Conservation (phyloP, 2,329 filamentous ascomycete genomes). For the Colletotrichum tabaci region DNA sequence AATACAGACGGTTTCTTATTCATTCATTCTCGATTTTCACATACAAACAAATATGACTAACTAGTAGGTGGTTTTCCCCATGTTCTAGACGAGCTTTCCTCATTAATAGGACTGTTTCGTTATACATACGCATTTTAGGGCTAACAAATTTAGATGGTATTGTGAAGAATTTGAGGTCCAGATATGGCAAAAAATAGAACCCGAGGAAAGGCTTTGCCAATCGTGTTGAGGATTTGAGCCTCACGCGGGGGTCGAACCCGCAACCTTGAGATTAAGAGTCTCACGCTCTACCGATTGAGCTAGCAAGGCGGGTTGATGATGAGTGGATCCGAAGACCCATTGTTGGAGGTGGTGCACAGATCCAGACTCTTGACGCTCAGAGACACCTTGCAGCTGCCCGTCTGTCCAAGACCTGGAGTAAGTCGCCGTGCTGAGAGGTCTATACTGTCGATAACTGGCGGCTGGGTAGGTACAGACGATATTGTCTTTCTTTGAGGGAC, state of each 20-base stretch:
- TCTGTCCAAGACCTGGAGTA: background rate
- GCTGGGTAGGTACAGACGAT: background rate
- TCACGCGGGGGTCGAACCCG: slow-evolving; percentile 48
- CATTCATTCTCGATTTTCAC: background rate
- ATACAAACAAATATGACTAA: background rate
- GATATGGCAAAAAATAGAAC: background rate
- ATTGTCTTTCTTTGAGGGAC: background rate
- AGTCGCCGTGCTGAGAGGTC: background rate
- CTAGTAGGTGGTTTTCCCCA: no score
- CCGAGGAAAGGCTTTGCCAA: background rate
- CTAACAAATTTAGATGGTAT: no score
- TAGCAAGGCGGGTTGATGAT: slow-evolving; percentile 56
- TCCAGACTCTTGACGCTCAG: background rate
- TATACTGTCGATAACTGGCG: background rate
- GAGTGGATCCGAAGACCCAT: background rate
- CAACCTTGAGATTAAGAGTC: slow-evolving; percentile 68
- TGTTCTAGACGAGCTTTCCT: no score
- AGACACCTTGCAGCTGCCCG: background rate
- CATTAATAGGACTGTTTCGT: no score
- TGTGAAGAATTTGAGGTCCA: background rate
- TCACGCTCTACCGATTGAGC: slow-evolving; percentile 82
- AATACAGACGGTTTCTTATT: background rate
- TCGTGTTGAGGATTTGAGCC: slow-evolving; percentile 44
- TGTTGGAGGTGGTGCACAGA: rapidly evolving
- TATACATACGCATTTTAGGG: no score